A percentile compares a stretch with the other conserved stretches of the same genome.
These are phyloP conservation scores for Acidomyces sp. DNA, from an alignment of 495 filamentous ascomycete genomes.

Conservation along the genomic window DNA sequence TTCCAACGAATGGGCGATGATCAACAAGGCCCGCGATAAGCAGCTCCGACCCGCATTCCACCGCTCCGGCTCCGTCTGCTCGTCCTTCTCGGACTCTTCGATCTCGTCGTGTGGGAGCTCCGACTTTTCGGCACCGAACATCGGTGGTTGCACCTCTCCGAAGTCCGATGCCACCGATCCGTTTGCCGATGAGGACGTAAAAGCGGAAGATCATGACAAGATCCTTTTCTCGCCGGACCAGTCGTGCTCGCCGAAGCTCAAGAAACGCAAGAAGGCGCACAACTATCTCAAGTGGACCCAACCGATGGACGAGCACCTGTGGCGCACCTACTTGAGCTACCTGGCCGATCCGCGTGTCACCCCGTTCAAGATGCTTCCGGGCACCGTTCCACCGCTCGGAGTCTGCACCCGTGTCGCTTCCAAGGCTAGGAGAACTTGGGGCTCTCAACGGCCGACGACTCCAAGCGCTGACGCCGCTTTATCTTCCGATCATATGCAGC, in stretches of 20 bases:
- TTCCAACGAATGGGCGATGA: constrained; percentile 14
- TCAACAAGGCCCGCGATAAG: constrained; percentile 12
- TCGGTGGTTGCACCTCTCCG: constrained; percentile 55
- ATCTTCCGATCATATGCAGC: constrained; percentile 16
- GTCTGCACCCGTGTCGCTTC: constrained; percentile 80
- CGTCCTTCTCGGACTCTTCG: constrained; percentile 55
- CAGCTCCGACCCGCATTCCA: constrained; percentile 26
- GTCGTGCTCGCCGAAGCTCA: constrained; percentile 11
- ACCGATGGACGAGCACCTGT: constrained; percentile 85
- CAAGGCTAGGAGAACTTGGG: constrained; percentile 77
- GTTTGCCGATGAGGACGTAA: constrained; percentile 37
- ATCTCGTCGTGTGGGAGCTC: constrained; percentile 53
- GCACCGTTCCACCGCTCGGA: constrained; percentile 72
- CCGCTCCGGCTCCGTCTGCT: constrained; percentile 48
- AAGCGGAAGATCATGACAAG: constrained; percentile 21
- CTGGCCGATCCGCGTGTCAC: constrained; percentile 86
- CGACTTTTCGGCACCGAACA: constrained; percentile 49
- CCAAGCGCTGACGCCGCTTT: constrained; percentile 9
- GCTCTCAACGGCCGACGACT: constrained; percentile 17
- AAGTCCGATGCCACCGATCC: constrained; percentile 49
- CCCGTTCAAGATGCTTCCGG: constrained; percentile 82
- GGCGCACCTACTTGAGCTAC: constrained; percentile 80
- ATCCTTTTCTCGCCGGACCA: constrained; percentile 20
- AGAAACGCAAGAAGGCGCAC: constrained; percentile 21
- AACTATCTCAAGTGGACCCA: constrained; percentile 53